Evolutionary conservation across 352 stramenopile species (phyloP).

Genomic region (Phytopythium vexans): DNA sequence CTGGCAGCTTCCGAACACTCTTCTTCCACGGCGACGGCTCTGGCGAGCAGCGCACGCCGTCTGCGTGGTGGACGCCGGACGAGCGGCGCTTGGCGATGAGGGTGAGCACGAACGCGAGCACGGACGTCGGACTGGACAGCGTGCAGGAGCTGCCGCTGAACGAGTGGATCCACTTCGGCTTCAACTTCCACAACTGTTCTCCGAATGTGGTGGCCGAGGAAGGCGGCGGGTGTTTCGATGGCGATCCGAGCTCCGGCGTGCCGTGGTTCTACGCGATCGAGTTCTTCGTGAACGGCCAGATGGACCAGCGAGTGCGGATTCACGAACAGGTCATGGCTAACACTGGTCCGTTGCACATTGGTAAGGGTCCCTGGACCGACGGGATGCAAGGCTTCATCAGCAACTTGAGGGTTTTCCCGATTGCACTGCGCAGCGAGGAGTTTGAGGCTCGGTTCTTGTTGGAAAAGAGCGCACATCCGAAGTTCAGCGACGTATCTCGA

Average conservation of each 20-base stretch:
- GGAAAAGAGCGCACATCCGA: slow-evolving; percentile 22
- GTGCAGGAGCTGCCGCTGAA: slow-evolving; percentile 33
- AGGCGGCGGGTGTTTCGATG: slow-evolving; percentile 9
- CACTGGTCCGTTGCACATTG: slow-evolving; percentile 58
- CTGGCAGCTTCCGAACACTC: slow-evolving; percentile 56
- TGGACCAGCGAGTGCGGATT: slow-evolving; percentile 49
- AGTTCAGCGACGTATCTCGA: slow-evolving; percentile 3
- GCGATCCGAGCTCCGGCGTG: background rate
- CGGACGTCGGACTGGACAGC: slow-evolving; percentile 63
- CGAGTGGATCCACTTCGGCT: slow-evolving; percentile 66
- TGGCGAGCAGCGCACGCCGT: slow-evolving; percentile 68
- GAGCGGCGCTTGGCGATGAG: slow-evolving; percentile 59
- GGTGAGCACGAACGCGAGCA: slow-evolving; percentile 50
- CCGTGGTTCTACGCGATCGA: slow-evolving; percentile 43
- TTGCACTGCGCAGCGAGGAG: slow-evolving; percentile 21
- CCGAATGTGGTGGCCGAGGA: background rate
- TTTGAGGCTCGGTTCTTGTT: slow-evolving; percentile 22
- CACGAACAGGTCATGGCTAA: slow-evolving; percentile 47
- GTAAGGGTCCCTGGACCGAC: slow-evolving; percentile 63
- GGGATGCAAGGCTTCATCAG: slow-evolving; percentile 64
- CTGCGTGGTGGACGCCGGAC: slow-evolving; percentile 75
- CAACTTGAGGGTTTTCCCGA: slow-evolving; percentile 43
- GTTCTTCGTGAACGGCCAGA: slow-evolving; percentile 55
- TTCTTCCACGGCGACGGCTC: slow-evolving; percentile 81
- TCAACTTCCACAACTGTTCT: slow-evolving; percentile 69